phyloP scores from a whole-genome alignment of 345 rosid genomes.

The Syzygium jambos region DNA sequence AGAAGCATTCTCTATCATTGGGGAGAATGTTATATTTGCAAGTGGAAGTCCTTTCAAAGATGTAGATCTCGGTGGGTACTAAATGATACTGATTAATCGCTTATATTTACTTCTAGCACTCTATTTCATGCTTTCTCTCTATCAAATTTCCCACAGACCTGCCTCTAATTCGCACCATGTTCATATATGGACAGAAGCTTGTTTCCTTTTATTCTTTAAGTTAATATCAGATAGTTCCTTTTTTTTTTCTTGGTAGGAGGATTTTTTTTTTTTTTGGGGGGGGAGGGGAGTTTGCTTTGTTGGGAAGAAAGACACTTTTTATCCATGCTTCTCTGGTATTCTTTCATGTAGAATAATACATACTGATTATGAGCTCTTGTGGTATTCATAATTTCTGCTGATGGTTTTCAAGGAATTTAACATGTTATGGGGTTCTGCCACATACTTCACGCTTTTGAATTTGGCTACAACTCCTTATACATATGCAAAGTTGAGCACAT shows the following conservation, averaged over 20 bases:
- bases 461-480: background rate
- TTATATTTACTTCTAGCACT: background rate
- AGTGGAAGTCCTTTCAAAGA: slow-evolving; percentile 95
- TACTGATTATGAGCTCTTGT: background rate
- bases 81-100: background rate
- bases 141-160: background rate
- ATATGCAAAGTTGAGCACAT: background rate
- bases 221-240: background rate
- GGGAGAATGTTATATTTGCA: slow-evolving; percentile 87
- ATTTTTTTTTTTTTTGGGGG: background rate
- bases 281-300: background rate
- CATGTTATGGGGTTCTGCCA: background rate
- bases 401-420: background rate
- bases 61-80: slow-evolving; percentile 72
- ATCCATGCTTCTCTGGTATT: background rate
- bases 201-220: background rate
- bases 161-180: background rate
- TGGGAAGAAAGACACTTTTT: background rate
- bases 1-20: slow-evolving; percentile 86
- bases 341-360: background rate
- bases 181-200: background rate
- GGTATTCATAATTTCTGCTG: background rate
- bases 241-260: background rate
- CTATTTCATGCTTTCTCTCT: background rate
- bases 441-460: background rate